Base-by-base conservation (phyloP, 768 basidiomycete genomes). In the Pilatotrama ljubarskyi region DNA sequence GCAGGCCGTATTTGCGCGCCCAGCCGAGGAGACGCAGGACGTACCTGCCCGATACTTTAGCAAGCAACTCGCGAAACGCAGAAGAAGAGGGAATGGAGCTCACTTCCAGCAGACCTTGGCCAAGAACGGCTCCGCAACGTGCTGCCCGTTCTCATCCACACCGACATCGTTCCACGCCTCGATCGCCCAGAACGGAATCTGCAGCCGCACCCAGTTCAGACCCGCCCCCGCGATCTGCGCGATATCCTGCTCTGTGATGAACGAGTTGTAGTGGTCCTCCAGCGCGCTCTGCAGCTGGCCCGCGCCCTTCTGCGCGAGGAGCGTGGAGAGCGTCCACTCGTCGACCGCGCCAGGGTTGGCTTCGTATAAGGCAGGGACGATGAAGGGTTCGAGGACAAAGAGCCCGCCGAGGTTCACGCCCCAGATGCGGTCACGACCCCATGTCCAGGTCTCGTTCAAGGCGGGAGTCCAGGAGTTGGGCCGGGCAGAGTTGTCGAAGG, bases 1-100 rank as follows among this genome's bases (percentile, higher is more conserved):
- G 81, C n/a, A 95, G 65, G 1, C 93, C 93, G 70, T 95, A 95
- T 73, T 97, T 95, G 50, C 93, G 80, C 14, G 86, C 87, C 94
- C 94, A 97, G 2, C 78, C 80, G 38, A 95, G 75, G 24, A 88
- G 80, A 42, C 84, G 84, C 18, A 92, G 74, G 73, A 91, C 84
- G 74, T 94, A 92, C 62, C 84, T 86, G 64, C 37, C 14, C 1
- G 24, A 57, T 10, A 10, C 29, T 32, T 5, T 10, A 32, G 29
- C 10, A 4, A 32, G 10, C 29, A 10, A 5, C 29, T 32, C 29
- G 4, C 29, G 29, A 32, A 10, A 32, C 4, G 10, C 4, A 32
- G 5, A 10, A 32, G 10, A 32, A 32, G 29, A 32, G 29, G 29
- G 10, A 32, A 32, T n/a, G n/a, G 29, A 10, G 10, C 80, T 61